These are phyloP conservation scores for Laetiporus sulphureus DNA, from an alignment of 1,284 basidiomycete species.

Conservation along the genomic window DNA sequence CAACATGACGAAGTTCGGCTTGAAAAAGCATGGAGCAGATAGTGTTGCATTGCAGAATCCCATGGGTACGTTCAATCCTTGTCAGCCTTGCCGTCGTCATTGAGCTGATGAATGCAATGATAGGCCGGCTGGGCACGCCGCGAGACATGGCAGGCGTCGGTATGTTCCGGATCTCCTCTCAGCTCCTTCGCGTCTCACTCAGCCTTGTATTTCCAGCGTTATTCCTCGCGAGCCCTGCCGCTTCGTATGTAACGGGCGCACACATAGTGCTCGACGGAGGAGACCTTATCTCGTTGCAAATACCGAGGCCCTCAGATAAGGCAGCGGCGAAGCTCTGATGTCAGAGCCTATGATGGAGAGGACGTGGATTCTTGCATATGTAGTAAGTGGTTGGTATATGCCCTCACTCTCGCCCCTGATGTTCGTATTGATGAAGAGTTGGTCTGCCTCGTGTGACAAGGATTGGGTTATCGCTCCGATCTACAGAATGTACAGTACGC, in stretches of 20 bases:
- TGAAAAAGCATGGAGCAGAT: slow-evolving; percentile 53
- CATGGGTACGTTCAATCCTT: slow-evolving; percentile 38
- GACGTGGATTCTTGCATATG: too few relatives aligned
- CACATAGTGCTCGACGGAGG: slow-evolving; percentile 73
- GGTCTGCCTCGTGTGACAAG: too few relatives aligned
- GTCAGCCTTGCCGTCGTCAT: background rate
- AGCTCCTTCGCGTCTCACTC: background rate
- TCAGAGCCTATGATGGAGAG: too few relatives aligned
- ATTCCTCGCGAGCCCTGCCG: slow-evolving; percentile 68
- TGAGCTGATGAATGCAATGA: background rate
- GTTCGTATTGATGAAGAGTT: too few relatives aligned
- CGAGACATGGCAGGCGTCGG: slow-evolving; percentile 72
- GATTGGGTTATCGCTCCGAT: too few relatives aligned
- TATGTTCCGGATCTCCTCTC: slow-evolving; percentile 11
- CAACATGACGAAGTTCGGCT: slow-evolving; percentile 80
- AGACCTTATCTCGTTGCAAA: slow-evolving; percentile 13
- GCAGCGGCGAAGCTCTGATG: too few relatives aligned
- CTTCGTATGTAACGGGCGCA: slow-evolving; percentile 68
- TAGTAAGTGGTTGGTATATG: too few relatives aligned
- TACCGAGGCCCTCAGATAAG: too few relatives aligned
- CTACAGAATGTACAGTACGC: too few relatives aligned
- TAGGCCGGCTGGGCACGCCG: slow-evolving; percentile 62
- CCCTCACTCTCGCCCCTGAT: too few relatives aligned
- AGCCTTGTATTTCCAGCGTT: slow-evolving; percentile 30
- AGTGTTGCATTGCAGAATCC: slow-evolving; percentile 48